A percentile compares a stretch with the other conserved stretches of the same genome.
Evolutionary conservation across 805 yeast genomes (phyloP).

Genomic region (Tetrapisispora iriomotensis): DNA sequence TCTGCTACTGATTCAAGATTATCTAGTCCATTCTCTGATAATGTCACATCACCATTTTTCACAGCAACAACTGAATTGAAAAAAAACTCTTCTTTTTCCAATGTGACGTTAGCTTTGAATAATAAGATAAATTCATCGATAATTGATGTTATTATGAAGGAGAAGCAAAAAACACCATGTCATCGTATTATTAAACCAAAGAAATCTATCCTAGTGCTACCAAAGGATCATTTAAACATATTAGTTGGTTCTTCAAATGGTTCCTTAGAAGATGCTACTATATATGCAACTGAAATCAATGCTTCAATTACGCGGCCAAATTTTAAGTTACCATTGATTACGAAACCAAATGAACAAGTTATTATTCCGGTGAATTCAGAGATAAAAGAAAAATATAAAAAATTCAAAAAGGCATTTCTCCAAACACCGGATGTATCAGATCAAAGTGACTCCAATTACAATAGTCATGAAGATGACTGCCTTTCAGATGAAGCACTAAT

Average conservation of each 20-base stretch:
- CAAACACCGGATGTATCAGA: constrained; percentile 7
- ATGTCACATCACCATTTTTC: not conserved
- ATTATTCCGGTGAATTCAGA: constrained; percentile 25
- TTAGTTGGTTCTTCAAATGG: constrained; percentile 25
- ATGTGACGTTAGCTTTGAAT: constrained; percentile 9
- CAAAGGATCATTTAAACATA: constrained; percentile 14
- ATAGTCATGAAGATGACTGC: constrained; percentile 1
- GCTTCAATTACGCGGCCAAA: constrained; percentile 12
- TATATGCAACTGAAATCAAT: constrained; percentile 28
- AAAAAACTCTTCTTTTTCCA: not conserved
- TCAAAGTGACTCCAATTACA: constrained; percentile 1
- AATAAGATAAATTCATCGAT: constrained; percentile 12
- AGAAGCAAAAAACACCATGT: constrained; percentile 7
- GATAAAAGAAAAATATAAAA: constrained; percentile 19
- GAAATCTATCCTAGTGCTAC: constrained; percentile 16
- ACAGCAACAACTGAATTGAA: not conserved
- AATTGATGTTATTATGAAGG: not conserved
- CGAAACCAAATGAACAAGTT: constrained; percentile 19
- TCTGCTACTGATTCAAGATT: constrained; percentile 14
- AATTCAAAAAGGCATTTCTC: constrained; percentile 8
- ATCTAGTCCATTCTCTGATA: constrained; percentile 19
- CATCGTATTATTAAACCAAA: constrained; percentile 14
- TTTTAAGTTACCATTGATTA: constrained; percentile 17
- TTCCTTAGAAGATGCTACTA: constrained; percentile 24
- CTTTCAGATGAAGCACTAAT: constrained; percentile 23